These are phyloP conservation scores for Starmerella tilneyi DNA, from an alignment of 805 yeast genomes.

Conservation along the genomic window DNA sequence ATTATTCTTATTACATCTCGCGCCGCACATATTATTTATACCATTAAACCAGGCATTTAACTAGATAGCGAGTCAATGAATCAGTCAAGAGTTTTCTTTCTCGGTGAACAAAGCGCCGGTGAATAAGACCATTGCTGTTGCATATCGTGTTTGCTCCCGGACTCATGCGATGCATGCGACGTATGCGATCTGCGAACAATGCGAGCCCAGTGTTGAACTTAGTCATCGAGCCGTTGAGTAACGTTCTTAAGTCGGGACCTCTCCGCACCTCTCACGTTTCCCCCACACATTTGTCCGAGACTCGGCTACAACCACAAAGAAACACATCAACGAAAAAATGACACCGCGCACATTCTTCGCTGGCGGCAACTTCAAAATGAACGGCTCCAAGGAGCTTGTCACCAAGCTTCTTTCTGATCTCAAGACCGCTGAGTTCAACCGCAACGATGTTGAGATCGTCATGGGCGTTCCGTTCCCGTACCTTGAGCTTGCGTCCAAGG, in stretches of 20 bases:
- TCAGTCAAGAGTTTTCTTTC: no score
- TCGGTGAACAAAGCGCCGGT: no score
- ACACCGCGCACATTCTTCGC: constrained; percentile 82
- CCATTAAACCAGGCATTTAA: not conserved
- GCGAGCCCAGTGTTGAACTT: not conserved
- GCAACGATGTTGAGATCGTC: constrained; percentile 82
- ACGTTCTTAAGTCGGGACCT: no score
- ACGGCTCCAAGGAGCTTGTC: constrained; percentile 84
- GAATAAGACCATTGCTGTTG: no score
- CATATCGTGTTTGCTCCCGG: constrained; percentile 5
- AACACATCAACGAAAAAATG: constrained; percentile 29
- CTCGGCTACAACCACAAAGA: not conserved
- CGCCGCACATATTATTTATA: not conserved
- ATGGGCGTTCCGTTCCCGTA: constrained; percentile 94
- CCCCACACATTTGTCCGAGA: no score
- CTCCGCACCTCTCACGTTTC: no score
- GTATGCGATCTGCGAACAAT: constrained; percentile 2
- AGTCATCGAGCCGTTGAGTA: no score
- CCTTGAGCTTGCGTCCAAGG: constrained; percentile 62
- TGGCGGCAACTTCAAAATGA: constrained; percentile 99
- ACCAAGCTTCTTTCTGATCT: constrained; percentile 71
- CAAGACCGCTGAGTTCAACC: constrained; percentile 65
- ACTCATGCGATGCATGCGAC: constrained; percentile 5
- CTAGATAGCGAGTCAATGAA: no score
- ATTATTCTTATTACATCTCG: not conserved